Evolutionary conservation across 805 yeast species (phyloP).

Genomic region (Candida yuanshanica): DNA sequence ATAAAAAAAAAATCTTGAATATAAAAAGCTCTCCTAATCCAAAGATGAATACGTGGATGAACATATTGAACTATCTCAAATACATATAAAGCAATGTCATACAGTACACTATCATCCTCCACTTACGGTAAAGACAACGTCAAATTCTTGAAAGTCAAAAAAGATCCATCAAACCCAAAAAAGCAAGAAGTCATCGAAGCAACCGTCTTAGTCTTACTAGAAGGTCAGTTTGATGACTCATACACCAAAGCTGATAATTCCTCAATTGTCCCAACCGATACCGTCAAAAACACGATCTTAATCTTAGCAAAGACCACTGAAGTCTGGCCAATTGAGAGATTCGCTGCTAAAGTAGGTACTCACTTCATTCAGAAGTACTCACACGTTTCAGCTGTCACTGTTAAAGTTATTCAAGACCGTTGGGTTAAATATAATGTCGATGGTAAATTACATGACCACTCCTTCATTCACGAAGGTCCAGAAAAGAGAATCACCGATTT

Average conservation of each 20-base stretch:
- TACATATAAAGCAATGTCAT: slow-evolving; percentile 14
- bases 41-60: no score
- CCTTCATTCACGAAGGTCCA: slow-evolving; percentile 79
- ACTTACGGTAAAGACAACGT: slow-evolving; percentile 92
- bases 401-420: slow-evolving; percentile 62
- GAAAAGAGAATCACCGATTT: slow-evolving; percentile 65
- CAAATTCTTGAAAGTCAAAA: slow-evolving; percentile 83
- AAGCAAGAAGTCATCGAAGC: slow-evolving; percentile 83
- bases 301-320: slow-evolving; percentile 77
- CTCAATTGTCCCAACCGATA: slow-evolving; percentile 90
- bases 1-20: not conserved
- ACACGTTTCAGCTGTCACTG: slow-evolving; percentile 69
- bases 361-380: slow-evolving; percentile 75
- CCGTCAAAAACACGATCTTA: slow-evolving; percentile 83
- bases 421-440: slow-evolving; percentile 76
- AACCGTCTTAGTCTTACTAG: slow-evolving; percentile 67
- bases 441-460: slow-evolving; percentile 76
- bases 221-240: slow-evolving; percentile 73
- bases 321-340: slow-evolving; percentile 87
- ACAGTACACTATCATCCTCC: slow-evolving; percentile 36
- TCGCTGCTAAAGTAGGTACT: slow-evolving; percentile 77
- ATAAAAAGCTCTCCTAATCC: no score
- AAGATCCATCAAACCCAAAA: slow-evolving; percentile 65
- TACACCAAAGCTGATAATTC: slow-evolving; percentile 87
- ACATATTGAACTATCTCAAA: not conserved